A percentile compares a stretch with the other conserved stretches of the same genome.
These are phyloP conservation scores for Sporothrix variecibatus DNA, from an alignment of 2,329 filamentous ascomycete species.

Conservation along the genomic window DNA sequence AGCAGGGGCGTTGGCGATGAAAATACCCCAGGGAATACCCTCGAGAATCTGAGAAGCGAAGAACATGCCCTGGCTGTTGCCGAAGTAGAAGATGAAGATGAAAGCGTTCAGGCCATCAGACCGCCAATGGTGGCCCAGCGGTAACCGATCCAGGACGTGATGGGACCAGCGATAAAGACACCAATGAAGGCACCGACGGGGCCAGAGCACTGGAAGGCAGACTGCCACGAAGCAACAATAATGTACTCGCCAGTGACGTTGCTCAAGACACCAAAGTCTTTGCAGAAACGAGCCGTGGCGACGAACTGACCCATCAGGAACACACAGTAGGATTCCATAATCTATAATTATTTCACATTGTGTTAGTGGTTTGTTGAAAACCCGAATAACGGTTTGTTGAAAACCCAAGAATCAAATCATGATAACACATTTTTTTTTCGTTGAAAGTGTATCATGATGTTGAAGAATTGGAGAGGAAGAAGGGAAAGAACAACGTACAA, in stretches of 20 bases:
- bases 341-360: conserved; percentile 41
- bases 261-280: conserved; percentile 48
- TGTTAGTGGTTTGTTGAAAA: too few species aligned
- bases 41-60: conserved; percentile 60
- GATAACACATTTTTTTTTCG: too few species aligned
- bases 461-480: too few species aligned
- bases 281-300: conserved; percentile 50
- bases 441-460: too few species aligned
- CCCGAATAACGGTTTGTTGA: too few species aligned
- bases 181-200: conserved; percentile 62
- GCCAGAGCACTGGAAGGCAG: conserved; percentile 56
- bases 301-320: conserved; percentile 64
- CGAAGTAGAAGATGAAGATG: conserved; percentile 57
- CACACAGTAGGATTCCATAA: conserved; percentile 66
- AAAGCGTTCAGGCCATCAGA: conserved; percentile 60
- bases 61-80: conserved; percentile 45
- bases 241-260: conserved; percentile 34
- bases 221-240: conserved; percentile 59
- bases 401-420: not conserved
- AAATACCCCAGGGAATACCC: conserved; percentile 66
- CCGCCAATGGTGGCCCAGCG: conserved; percentile 58
- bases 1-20: conserved; percentile 65
- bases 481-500: conserved; percentile 42
- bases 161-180: conserved; percentile 60
- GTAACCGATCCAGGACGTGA: conserved; percentile 61